phyloP scores from a whole-genome alignment of 2,329 filamentous ascomycete genomes.

The Cephalotrichum gorgonifer region DNA sequence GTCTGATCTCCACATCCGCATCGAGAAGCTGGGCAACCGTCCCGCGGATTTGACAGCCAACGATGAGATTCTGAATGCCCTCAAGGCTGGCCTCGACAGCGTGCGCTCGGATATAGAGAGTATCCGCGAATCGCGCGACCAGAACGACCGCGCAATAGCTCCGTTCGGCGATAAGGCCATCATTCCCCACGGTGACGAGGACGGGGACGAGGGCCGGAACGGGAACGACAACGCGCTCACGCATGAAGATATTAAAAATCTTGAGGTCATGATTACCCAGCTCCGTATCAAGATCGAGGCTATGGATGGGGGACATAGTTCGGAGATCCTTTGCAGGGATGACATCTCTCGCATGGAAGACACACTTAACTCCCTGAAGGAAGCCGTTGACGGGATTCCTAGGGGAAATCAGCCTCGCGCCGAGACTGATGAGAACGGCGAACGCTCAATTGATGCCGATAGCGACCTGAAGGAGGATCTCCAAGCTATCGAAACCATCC shows the following conservation, averaged over 20 bases:
- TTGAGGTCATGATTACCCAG: conserved; percentile 75
- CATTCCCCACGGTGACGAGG: conserved; percentile 29
- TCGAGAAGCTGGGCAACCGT: conserved; percentile 70
- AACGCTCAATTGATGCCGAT: conserved; percentile 17
- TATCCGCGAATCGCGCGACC: conserved; percentile 44
- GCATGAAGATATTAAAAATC: conserved; percentile 69
- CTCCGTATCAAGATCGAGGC: conserved; percentile 73
- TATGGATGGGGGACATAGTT: conserved; percentile 21
- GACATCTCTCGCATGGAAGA: conserved; percentile 47
- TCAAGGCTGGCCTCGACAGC: conserved; percentile 70
- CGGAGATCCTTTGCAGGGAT: conserved; percentile 30
- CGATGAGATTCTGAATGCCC: conserved; percentile 79
- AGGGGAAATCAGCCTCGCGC: conserved; percentile 21
- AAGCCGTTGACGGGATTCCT: conserved; percentile 34
- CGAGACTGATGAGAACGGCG: conserved; percentile 9
- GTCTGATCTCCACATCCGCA: conserved; percentile 62
- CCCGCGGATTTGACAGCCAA: conserved; percentile 74
- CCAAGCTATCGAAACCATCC: conserved; percentile 79
- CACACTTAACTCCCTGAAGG: conserved; percentile 36
- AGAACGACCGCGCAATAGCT: conserved; percentile 36
- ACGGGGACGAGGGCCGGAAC: too few species aligned
- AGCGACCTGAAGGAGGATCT: conserved; percentile 62
- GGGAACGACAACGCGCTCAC: too few species aligned
- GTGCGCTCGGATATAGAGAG: conserved; percentile 70
- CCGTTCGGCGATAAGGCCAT: conserved; percentile 37